Percentiles rank a stretch among this genome's conserved stretches.
These are phyloP conservation scores for Pelagophyceae sp. DNA, from an alignment of 352 stramenopile species.

Conservation along the genomic window DNA sequence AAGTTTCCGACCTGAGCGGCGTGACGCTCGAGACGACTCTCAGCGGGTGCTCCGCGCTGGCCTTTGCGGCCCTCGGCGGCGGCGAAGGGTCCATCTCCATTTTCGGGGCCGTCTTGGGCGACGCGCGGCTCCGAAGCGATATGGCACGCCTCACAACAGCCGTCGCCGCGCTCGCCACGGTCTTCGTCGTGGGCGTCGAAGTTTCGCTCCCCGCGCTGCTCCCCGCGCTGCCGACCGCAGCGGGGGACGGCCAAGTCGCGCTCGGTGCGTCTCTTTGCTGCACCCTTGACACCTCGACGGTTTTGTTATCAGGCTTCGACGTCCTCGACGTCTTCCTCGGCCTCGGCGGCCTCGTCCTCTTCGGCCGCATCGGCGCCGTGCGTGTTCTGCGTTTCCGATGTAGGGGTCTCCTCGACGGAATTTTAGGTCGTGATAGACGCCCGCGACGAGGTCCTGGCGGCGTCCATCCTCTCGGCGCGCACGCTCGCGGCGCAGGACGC, in stretches of 20 bases:
- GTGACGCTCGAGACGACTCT: background rate
- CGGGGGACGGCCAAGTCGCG: no score
- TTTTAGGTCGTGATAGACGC: constrained; percentile 3
- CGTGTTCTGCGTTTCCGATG: no score
- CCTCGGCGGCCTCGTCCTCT: background rate
- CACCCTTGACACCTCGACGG: background rate
- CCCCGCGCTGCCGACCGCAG: no score
- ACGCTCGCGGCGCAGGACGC: background rate
- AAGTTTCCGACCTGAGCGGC: no score
- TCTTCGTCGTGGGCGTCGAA: background rate
- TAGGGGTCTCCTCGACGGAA: no score
- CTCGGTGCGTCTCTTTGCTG: no score
- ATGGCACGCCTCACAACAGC: background rate
- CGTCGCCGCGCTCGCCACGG: background rate
- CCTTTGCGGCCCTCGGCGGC: background rate
- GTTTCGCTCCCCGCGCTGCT: background rate
- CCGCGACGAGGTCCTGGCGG: constrained; percentile 1
- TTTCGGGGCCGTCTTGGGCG: background rate
- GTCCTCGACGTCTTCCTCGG: background rate
- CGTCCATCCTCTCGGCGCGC: background rate
- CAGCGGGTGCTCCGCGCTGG: background rate
- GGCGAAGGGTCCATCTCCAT: background rate
- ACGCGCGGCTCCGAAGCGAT: background rate
- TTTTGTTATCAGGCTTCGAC: background rate
- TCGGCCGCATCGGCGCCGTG: background rate